Evolutionary conservation across 257 asterid genomes (phyloP).

Genomic region (Ocimum tenuiflorum): DNA sequence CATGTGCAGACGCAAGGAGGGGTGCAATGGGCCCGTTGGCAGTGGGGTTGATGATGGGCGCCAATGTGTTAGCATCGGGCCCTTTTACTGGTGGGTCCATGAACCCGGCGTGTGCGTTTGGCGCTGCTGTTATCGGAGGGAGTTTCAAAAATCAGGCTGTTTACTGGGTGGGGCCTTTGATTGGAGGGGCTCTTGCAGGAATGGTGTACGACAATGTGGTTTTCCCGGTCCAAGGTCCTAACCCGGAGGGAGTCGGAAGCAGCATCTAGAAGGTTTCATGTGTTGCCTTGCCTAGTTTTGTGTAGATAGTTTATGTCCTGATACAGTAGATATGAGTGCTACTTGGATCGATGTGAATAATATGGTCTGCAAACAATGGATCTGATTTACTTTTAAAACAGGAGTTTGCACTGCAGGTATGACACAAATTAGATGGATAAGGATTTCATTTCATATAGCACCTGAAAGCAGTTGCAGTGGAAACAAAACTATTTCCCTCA

Average conservation of each 20-base stretch:
- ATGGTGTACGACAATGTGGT: conserved; percentile 61
- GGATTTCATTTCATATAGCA: too few species aligned
- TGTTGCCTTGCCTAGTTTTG: too few species aligned
- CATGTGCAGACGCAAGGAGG: conserved; percentile 37
- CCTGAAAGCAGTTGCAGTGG: too few species aligned
- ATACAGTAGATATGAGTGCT: too few species aligned
- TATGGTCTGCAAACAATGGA: too few species aligned
- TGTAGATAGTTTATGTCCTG: too few species aligned
- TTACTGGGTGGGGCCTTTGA: conserved; percentile 80
- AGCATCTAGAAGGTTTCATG: too few species aligned
- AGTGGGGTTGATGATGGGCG: conserved; percentile 59
- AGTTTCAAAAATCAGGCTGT: conserved; percentile 70
- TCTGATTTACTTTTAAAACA: too few species aligned
- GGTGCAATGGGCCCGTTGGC: conserved; percentile 60
- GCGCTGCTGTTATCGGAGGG: conserved; percentile 54
- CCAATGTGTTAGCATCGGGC: conserved; percentile 68
- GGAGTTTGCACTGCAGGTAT: too few species aligned
- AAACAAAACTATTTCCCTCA: too few species aligned
- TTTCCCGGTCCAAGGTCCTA: conserved; percentile 38
- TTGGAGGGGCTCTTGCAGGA: conserved; percentile 67
- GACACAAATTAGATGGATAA: too few species aligned
- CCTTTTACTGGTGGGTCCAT: conserved; percentile 82
- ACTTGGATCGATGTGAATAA: too few species aligned
- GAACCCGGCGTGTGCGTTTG: conserved; percentile 84
- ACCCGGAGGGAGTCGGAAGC: conserved; percentile 29